Evolutionary conservation across 768 basidiomycete genomes (phyloP), one percentile per base, ranked within the genome.

Genomic region (Tylopilus sp.): DNA sequence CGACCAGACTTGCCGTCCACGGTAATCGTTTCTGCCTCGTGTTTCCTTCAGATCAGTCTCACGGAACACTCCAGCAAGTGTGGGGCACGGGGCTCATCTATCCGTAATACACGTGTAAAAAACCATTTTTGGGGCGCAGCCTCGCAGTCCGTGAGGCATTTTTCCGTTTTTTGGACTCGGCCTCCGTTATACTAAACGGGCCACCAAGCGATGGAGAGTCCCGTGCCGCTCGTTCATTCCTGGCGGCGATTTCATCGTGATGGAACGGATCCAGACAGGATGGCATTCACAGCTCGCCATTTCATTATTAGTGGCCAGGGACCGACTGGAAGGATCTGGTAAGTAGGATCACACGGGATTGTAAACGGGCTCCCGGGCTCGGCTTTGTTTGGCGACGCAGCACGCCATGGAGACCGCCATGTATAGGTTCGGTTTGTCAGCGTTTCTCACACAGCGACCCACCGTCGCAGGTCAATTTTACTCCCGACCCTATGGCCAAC

Each of bases 281-380:
- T 45, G 52, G 58, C 19, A 41, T 50, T 37, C 40, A 49, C 59
- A 59, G 57, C 59, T 43, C 19, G 31, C 50, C 41, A 10, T 56
- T 57, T 48, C 56, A 55, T 53, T 48, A 34, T 50, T 50, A 19
- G 47, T 30, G 21, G 17, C 30, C 55, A 49, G 60, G 47, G 42
- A 37, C 52, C 46, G 29, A 42, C 30, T 42, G 24, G 40, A 42
- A 43, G 34, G 42, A 53, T 60, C 58, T 59, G 26, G 46, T 42
- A n/a, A n/a, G n/a, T n/a, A 63, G 60, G 59, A 55, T 68, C 68
- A 62, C 52, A 59, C 60, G 49, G 61, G 46, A 44, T 34, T 17
- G 44, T 43, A 40, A 33, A 48, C 59, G 61, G 60, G 33, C 45
- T 33, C 53, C 61, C 58, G 57, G 26, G 28, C 25, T n/a, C 3